Base-by-base conservation (phyloP, 164 flowering plant genomes). In the Macadamia integrifolia region DNA sequence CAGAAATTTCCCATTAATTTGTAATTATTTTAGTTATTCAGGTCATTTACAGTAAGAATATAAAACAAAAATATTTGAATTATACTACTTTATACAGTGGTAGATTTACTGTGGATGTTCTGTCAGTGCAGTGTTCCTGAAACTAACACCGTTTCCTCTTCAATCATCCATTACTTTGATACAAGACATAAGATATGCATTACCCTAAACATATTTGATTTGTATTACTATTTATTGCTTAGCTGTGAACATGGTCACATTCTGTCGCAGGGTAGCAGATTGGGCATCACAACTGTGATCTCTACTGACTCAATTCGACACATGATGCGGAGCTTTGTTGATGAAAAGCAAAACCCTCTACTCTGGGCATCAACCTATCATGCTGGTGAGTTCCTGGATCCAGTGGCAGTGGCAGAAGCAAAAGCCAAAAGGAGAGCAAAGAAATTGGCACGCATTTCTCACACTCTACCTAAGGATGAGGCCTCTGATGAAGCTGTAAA, bases 261-360 rank as follows among this genome's bases (percentile, higher is more conserved):
- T 73, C 31, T 65, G 6, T 64, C 58, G 42, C 86, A 91, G 97
- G 97, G 88, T 69, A 82, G 90, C 81, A 82, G 97, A 71, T 76
- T 91, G 74, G 97, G 97, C 35, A 80, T 91, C 62, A 91, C 97
- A 42, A 91, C 95, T 56, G 95, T 91, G 15, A 69, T 91, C 64
- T 91, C 97, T 30, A 91, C 95, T 0, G 97, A 91, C 71, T 91
- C 97, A 14, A 88, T 91, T 55, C 81, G 97, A 60, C 97, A 91
- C 80, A 91, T 91, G 97, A 91, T 89, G 97, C 81, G 97, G 79
- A 88, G 97, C 76, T 91, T 89, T 76, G 93, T 81, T 29, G 87
- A 85, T 77, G 97, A 89, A 76, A 86, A 89, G 69, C 71, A 91
- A 77, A 91, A 89, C 63, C 95, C 97, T 64, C 67, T 91, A n/a